Base-by-base conservation (phyloP, 2,329 filamentous ascomycete genomes). In the Xylariaceae sp. region DNA sequence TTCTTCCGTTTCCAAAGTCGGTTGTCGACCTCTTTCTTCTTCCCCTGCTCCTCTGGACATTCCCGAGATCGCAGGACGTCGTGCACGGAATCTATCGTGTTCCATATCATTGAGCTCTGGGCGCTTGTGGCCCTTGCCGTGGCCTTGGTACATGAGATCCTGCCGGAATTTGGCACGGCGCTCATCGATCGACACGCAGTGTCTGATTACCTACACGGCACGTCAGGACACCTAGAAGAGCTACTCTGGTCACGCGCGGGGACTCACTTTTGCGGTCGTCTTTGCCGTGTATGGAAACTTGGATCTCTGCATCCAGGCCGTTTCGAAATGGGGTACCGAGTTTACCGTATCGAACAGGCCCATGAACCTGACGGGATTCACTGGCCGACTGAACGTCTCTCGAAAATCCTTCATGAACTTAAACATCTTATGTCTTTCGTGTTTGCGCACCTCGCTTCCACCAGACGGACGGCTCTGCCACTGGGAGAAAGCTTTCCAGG, bases 301-400 rank as follows among this genome's bases (percentile, higher is more conserved):
- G 50, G 72, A 84, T 23, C 84, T 73, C 50, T 85, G 75, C 80
- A 90, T 89, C 75, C 79, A 84, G 0, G 72, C 70, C 2, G 68
- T 74, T 56, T 92, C 85, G 38, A 92, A 92, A 3, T 73, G 69
- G 1, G 83, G 83, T 0, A 89, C 83, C 11, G 79, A 84, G 49
- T 89, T 89, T 42, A 90, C 84, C 0, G 83, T 88, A 46, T 90
- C 84, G 42, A 90, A 92, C 0, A 92, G 67, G 0, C 85, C 85
- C 2, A 92, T 64, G 45, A 90, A 89, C 2, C 72, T 70, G 40
- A 90, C 86, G 1, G 81, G 70, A 9, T 77, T 71, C 2, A 88
- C 80, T 0, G 83, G 83, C 1, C 85, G 67, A 26, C 79, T 83
- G 51, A 92, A 92, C 0, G 84, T 90, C 56, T 89, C 82, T 14